These are phyloP conservation scores for Psilocybe subaeruginosa DNA, from an alignment of 768 basidiomycete species.

Conservation along the genomic window DNA sequence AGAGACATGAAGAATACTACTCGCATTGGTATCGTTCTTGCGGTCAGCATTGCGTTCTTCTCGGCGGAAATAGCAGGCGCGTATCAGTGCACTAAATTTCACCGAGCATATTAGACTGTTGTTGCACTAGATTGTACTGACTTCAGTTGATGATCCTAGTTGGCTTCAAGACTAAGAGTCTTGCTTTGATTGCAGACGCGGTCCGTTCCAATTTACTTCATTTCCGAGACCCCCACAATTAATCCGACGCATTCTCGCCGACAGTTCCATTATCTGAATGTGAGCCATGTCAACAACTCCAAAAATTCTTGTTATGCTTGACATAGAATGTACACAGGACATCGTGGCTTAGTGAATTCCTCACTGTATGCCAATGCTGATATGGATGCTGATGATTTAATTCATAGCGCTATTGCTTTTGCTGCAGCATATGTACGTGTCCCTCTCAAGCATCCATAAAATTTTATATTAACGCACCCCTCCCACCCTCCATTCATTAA, in stretches of 20 bases:
- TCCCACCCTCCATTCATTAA: slow-evolving; percentile 6
- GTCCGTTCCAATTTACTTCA: slow-evolving; percentile 27
- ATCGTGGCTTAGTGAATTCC: slow-evolving; percentile 15
- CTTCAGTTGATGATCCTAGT: slow-evolving; percentile 30
- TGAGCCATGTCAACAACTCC: slow-evolving; percentile 27
- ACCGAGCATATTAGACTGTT: not conserved
- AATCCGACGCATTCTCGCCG: not conserved
- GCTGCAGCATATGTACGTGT: slow-evolving; percentile 42
- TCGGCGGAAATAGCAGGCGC: slow-evolving; percentile 49
- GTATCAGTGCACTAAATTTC: slow-evolving; percentile 13
- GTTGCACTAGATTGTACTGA: not conserved
- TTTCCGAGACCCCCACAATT: slow-evolving; percentile 5
- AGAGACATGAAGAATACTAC: slow-evolving; percentile 49
- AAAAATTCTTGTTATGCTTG: not conserved
- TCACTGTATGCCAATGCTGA: not conserved
- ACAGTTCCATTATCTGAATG: slow-evolving; percentile 60
- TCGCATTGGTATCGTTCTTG: slow-evolving; percentile 47
- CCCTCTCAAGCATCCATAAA: slow-evolving; percentile 1
- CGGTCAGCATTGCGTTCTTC: slow-evolving; percentile 51
- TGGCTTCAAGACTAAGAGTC: slow-evolving; percentile 56
- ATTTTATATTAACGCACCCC: slow-evolving; percentile 8
- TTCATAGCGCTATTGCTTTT: slow-evolving; percentile 46
- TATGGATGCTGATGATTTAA: not conserved
- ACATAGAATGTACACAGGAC: slow-evolving; percentile 3
- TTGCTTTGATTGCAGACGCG: slow-evolving; percentile 60